phyloP scores from a whole-genome alignment of 345 rosid species.

The Sonneratia caseolaris region DNA sequence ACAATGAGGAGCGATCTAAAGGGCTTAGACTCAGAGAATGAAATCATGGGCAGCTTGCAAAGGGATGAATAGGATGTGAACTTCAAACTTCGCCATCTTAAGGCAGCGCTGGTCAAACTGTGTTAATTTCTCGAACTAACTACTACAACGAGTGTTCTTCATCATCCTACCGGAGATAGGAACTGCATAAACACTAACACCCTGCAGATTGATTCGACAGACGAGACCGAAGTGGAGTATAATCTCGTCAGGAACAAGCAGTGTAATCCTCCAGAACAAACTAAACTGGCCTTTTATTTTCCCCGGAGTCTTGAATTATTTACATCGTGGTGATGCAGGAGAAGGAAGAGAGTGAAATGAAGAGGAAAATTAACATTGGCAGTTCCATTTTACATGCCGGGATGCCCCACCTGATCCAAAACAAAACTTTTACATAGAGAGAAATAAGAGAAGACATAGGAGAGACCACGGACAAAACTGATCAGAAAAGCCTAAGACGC shows the following conservation, averaged over 20 bases:
- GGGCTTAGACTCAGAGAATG: not conserved
- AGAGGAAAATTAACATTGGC: not conserved
- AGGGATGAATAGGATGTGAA: not conserved
- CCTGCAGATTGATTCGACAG: too few species aligned
- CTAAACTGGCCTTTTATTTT: too few species aligned
- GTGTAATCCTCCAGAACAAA: too few species aligned
- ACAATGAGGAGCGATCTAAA: too few species aligned
- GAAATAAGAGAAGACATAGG: too few species aligned
- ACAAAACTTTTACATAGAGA: not conserved
- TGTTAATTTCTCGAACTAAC: not conserved
- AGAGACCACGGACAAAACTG: too few species aligned
- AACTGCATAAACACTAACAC: not conserved
- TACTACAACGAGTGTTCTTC: not conserved
- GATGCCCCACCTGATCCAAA: too few species aligned
- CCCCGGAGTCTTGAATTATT: too few species aligned
- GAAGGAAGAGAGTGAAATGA: not conserved
- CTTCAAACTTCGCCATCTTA: not conserved
- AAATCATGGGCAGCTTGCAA: not conserved
- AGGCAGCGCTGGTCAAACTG: not conserved
- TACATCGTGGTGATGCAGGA: not conserved
- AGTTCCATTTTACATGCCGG: too few species aligned
- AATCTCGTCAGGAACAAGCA: not conserved
- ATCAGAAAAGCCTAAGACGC: too few species aligned
- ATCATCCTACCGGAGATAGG: not conserved
- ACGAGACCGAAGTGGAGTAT: not conserved